Evolutionary conservation across 352 stramenopile genomes (phyloP).

Genomic region (Saprolegnia diclina): DNA sequence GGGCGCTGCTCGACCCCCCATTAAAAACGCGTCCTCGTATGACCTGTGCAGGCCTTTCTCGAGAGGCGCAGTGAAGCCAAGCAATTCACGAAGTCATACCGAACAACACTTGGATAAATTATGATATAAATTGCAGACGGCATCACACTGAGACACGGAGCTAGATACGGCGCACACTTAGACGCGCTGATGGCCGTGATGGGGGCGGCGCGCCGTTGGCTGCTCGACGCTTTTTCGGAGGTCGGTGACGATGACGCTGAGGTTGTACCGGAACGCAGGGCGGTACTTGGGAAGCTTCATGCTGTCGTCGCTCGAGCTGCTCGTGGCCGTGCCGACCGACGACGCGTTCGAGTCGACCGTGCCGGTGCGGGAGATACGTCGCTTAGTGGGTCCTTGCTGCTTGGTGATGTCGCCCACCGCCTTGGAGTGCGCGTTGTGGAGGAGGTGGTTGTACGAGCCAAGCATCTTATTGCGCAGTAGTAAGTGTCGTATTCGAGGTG

Average conservation of each 20-base stretch:
- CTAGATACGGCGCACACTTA: not conserved
- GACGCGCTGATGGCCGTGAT: not conserved
- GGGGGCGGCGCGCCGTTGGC: too few relatives aligned
- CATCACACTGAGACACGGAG: too few relatives aligned
- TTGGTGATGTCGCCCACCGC: not conserved
- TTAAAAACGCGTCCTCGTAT: too few relatives aligned
- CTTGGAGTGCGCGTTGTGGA: constrained; percentile 1
- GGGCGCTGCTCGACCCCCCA: too few relatives aligned
- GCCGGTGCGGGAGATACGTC: not conserved
- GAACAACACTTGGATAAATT: not conserved
- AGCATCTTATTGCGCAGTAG: not conserved
- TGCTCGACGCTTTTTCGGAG: not conserved
- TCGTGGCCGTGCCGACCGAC: not conserved
- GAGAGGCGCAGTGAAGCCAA: too few relatives aligned
- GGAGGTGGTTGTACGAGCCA: constrained; percentile 11
- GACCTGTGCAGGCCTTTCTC: too few relatives aligned
- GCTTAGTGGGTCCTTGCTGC: not conserved
- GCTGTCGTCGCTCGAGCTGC: not conserved
- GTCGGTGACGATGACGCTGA: not conserved
- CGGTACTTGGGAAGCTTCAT: not conserved
- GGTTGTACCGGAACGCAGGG: constrained; percentile 5
- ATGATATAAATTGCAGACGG: not conserved
- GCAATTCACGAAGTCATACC: not conserved
- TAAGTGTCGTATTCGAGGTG: not conserved
- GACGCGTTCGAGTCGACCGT: not conserved